These are phyloP conservation scores for Cucurbita maxima DNA, from an alignment of 306 rosid genomes.

Conservation along the genomic window DNA sequence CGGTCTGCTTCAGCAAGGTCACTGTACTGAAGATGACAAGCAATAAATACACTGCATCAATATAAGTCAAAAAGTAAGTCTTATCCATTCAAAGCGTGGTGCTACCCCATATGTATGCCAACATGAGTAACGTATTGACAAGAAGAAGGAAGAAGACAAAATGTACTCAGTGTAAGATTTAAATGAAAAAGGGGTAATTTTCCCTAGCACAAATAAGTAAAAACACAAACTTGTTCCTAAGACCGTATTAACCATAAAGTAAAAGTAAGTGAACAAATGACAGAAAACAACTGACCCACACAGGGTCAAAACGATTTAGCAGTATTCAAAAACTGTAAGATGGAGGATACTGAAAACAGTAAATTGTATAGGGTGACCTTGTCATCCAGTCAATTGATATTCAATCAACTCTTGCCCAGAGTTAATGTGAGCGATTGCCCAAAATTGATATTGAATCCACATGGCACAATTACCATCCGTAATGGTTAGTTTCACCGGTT, in stretches of 20 bases:
- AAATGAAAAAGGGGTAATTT: not conserved
- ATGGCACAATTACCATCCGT: not conserved
- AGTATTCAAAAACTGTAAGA: no score
- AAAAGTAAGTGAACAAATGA: not conserved
- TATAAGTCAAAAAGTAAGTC: not conserved
- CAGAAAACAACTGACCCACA: not conserved
- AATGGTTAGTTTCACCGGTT: not conserved
- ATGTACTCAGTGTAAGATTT: not conserved
- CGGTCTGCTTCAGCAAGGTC: constrained; percentile 88
- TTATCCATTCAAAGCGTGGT: not conserved
- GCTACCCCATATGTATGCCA: not conserved
- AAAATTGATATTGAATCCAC: not conserved
- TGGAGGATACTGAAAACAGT: no score
- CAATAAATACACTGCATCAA: constrained; percentile 2
- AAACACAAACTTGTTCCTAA: not conserved
- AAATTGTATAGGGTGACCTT: not conserved
- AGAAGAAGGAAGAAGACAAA: not conserved
- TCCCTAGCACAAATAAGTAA: not conserved
- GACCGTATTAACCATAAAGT: not conserved
- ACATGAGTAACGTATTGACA: not conserved
- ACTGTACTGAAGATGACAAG: constrained; percentile 44
- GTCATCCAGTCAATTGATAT: not conserved
- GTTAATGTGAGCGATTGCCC: no score
- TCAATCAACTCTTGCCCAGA: not conserved
- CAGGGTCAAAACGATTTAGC: not conserved